Evolutionary conservation across 495 filamentous ascomycete species (phyloP).

Genomic region (Pyrenula aspistea): DNA sequence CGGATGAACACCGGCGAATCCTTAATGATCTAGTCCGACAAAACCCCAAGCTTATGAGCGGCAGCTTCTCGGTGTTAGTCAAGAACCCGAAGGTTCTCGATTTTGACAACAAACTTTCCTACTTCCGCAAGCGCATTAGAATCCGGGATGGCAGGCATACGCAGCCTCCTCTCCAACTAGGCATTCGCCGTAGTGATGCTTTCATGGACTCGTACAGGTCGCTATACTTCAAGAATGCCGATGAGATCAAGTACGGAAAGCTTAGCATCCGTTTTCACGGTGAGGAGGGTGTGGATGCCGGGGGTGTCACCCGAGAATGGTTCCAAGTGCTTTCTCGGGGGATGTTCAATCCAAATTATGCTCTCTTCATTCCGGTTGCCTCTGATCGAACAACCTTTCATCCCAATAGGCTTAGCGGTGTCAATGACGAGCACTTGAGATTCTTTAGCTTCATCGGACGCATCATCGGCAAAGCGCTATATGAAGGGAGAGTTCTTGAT

Average conservation of each 20-base stretch:
- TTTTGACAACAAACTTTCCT: conserved; percentile 99
- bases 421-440: conserved; percentile 91
- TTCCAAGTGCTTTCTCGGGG: conserved; percentile 95
- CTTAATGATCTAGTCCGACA: conserved; percentile 95
- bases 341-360: conserved; percentile 99
- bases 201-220: conserved; percentile 98
- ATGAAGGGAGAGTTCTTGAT: conserved; percentile 90
- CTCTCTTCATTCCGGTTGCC: conserved; percentile 88
- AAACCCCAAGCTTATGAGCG: conserved; percentile 96
- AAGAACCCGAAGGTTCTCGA: conserved; percentile 98
- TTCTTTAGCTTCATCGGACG: conserved; percentile 99
- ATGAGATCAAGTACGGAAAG: conserved; percentile 97
- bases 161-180: conserved; percentile 72
- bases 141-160: conserved; percentile 49
- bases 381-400: conserved; percentile 99
- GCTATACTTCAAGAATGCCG: conserved; percentile 84
- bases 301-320: conserved; percentile 97
- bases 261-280: conserved; percentile 94
- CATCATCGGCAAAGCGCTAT: conserved; percentile 96
- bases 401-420: conserved; percentile 79
- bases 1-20: conserved; percentile 95
- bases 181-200: conserved; percentile 84
- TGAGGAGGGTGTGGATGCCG: conserved; percentile 96
- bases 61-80: conserved; percentile 86
- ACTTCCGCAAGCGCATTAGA: conserved; percentile 87